Evolutionary conservation across 805 yeast species (phyloP).

Genomic region (Kregervanrija fluxuum): DNA sequence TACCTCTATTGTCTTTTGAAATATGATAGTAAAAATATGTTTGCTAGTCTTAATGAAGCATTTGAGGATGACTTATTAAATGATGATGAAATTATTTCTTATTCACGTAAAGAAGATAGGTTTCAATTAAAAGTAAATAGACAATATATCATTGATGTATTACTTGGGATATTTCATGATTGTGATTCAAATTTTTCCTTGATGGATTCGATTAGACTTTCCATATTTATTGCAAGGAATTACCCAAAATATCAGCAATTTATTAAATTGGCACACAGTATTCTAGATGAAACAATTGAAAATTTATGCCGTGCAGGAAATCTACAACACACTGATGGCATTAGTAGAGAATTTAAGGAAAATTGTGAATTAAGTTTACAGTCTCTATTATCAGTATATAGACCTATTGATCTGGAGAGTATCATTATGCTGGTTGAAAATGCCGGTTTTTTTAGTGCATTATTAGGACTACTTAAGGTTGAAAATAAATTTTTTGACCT

Average conservation of each 20-base stretch:
- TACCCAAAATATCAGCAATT: constrained; percentile 83
- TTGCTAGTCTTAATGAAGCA: constrained; percentile 68
- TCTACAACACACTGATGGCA: not conserved
- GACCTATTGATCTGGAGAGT: constrained; percentile 45
- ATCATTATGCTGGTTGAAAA: constrained; percentile 45
- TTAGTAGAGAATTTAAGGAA: constrained; percentile 5
- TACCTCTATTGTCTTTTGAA: constrained; percentile 53
- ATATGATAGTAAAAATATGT: constrained; percentile 49
- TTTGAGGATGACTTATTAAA: constrained; percentile 76
- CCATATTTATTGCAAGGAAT: constrained; percentile 73
- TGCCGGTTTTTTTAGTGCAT: constrained; percentile 51
- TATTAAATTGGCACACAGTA: constrained; percentile 58
- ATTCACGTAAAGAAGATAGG: constrained; percentile 14
- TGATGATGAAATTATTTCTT: constrained; percentile 38
- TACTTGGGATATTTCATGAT: constrained; percentile 49
- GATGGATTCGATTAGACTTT: constrained; percentile 31
- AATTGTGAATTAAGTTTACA: constrained; percentile 70
- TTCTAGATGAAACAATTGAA: constrained; percentile 40
- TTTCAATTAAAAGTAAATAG: constrained; percentile 42
- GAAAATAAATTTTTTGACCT: constrained; percentile 48
- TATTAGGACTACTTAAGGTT: constrained; percentile 48
- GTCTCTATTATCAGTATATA: constrained; percentile 59
- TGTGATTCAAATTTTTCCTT: constrained; percentile 25
- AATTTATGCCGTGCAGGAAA: constrained; percentile 34
- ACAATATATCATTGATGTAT: constrained; percentile 70